phyloP scores from a whole-genome alignment of 2,329 filamentous ascomycete species.

The Paecilomyces variotii region DNA sequence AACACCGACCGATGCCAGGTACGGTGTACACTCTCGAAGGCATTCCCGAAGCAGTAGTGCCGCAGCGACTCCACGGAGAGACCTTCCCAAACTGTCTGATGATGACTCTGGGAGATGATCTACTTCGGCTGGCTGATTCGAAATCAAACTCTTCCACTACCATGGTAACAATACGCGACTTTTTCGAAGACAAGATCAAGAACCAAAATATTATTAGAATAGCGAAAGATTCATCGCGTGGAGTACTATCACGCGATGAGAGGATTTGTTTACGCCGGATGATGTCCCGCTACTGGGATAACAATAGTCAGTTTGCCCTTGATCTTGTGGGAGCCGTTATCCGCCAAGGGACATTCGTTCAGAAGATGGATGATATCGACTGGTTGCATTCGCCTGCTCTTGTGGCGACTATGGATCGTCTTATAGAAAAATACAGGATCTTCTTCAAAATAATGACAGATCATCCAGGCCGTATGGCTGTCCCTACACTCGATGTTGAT shows the following conservation, averaged over 20 bases:
- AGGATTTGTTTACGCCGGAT: slow-evolving; percentile 29
- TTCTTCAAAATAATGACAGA: slow-evolving; percentile 37
- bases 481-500: slow-evolving; percentile 31
- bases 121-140: slow-evolving; percentile 34
- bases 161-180: slow-evolving; percentile 45
- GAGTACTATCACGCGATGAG: slow-evolving; percentile 12
- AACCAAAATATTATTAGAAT: slow-evolving; percentile 30
- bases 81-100: slow-evolving; percentile 55
- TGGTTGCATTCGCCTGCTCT: slow-evolving; percentile 68
- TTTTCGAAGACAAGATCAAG: slow-evolving; percentile 43
- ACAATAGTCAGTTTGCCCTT: slow-evolving; percentile 29
- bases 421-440: slow-evolving; percentile 48
- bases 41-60: slow-evolving; percentile 29
- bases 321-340: slow-evolving; percentile 37
- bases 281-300: slow-evolving; percentile 39
- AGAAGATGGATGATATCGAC: slow-evolving; percentile 65
- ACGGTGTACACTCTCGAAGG: slow-evolving; percentile 55
- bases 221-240: slow-evolving; percentile 25
- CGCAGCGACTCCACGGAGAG: slow-evolving; percentile 15
- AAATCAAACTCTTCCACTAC: slow-evolving; percentile 24
- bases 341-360: slow-evolving; percentile 35
- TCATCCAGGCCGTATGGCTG: slow-evolving; percentile 25
- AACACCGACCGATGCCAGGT: slow-evolving; percentile 55
- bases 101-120: slow-evolving; percentile 35
- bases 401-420: slow-evolving; percentile 53